phyloP scores from a whole-genome alignment of 129 eudicot genomes.

The Heracleum sosnowskyi region DNA sequence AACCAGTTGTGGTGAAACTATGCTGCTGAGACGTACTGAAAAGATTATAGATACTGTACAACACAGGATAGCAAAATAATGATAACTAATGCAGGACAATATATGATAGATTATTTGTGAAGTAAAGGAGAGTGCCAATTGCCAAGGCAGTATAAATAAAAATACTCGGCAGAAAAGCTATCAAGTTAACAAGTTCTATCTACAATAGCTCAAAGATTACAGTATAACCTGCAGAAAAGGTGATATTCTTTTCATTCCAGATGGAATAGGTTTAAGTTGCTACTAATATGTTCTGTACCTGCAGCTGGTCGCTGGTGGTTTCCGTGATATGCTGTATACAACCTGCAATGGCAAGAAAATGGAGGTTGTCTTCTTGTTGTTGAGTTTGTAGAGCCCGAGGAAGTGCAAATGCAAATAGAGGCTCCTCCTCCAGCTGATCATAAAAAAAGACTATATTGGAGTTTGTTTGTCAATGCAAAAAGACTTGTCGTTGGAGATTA shows the following conservation, averaged over 20 bases:
- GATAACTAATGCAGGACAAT: neutral
- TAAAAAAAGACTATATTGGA: too few species aligned
- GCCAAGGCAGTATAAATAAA: neutral
- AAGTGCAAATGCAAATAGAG: slow-evolving; percentile 53
- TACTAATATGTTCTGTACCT: too few species aligned
- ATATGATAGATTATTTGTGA: neutral
- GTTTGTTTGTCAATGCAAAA: too few species aligned
- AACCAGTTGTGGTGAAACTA: too few species aligned
- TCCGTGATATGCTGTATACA: slow-evolving; percentile 60
- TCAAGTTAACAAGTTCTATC: neutral
- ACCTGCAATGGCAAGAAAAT: slow-evolving; percentile 61
- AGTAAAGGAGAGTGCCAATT: neutral
- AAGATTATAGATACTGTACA: neutral
- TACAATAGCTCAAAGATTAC: neutral
- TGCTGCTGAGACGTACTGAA: neutral
- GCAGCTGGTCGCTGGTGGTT: too few species aligned
- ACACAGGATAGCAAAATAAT: neutral
- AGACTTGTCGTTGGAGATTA: too few species aligned
- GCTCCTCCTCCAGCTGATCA: slow-evolving; percentile 25
- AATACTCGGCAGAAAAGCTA: neutral
- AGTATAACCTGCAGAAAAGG: neutral
- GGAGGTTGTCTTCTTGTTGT: slow-evolving; percentile 73
- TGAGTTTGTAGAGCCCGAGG: slow-evolving; percentile 57
- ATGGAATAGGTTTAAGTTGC: too few species aligned
- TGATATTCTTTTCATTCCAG: too few species aligned